Base-by-base conservation (phyloP, 495 filamentous ascomycete genomes). In the Apodospora peruviana region DNA sequence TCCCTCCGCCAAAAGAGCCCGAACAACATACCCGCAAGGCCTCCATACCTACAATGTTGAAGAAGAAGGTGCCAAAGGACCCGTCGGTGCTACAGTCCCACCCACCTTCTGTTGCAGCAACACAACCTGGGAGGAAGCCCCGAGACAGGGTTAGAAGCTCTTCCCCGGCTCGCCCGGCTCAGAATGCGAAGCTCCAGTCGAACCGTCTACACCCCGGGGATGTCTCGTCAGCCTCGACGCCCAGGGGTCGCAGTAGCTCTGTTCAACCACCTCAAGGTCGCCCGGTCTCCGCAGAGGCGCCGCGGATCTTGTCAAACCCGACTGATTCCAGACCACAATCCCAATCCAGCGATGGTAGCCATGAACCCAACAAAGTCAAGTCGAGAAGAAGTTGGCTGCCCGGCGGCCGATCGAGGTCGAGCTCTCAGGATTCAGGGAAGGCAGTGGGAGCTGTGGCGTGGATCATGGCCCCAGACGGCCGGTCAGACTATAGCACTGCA, bases 401-500 rank as follows among this genome's bases (percentile, higher is more conserved):
- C 0, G 71, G 70, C 18, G 65, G 56, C 9, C 55, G 72, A 27
- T 75, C 73, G 3, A 61, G 72, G 45, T 70, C 72, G 5, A 66
- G 64, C 16, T 75, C 73, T 9, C 35, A 50, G 11, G 62, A 64
- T 37, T 42, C 44, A 36, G 52, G 35, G 27, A 56, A 46, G 50
- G 57, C 40, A 17, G 57, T 36, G 19, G 43, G 36, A 18, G 62
- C 71, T 16, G 66, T 66, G 17, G 84, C 85, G 22, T 89, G 86
- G 86, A 75, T 83, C 45, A 73, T 81, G 14, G 78, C 74, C 11
- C 68, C 75, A 43, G 74, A 71, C 45, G 74, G 73, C 43, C 80
- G 75, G 47, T 71, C 79, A 7, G 74, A 81, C 19, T 90, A 88
- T 45, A 84, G 84, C 55, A 57, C 79, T 9, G 61, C 72, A 7